These are phyloP conservation scores for Vitis hybrid DNA, from an alignment of 177 flowering plant genomes.

Conservation along the genomic window DNA sequence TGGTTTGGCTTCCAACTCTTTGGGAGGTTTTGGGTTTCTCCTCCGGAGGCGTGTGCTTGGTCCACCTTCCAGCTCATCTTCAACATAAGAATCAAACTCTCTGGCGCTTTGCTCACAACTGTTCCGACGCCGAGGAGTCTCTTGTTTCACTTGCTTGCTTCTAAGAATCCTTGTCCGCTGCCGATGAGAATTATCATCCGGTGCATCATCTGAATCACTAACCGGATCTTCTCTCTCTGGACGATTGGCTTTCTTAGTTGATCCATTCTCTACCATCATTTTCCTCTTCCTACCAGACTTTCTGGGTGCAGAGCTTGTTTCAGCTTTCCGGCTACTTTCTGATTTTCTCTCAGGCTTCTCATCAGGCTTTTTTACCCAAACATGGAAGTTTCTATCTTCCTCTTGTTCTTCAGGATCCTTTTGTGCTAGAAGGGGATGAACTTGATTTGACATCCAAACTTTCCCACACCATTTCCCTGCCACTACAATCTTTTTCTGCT, in stretches of 20 bases:
- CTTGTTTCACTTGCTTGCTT: conserved; percentile 28
- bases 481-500: conserved; percentile 61
- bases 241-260: conserved; percentile 36
- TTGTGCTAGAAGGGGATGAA: conserved; percentile 66
- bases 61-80: conserved; percentile 54
- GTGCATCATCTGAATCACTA: conserved; percentile 27
- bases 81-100: conserved; percentile 14
- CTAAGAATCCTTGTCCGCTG: conserved; percentile 24
- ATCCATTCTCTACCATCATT: conserved; percentile 24
- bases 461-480: conserved; percentile 99
- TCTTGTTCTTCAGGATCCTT: conserved; percentile 41
- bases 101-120: conserved; percentile 6
- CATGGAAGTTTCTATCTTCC: conserved; percentile 20
- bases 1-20: conserved; percentile 28
- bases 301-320: conserved; percentile 20
- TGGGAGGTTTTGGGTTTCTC: conserved; percentile 43
- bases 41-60: conserved; percentile 78
- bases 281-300: conserved; percentile 56
- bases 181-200: conserved; percentile 19
- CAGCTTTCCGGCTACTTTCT: conserved; percentile 17
- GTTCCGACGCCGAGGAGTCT: conserved; percentile 19
- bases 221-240: conserved; percentile 15
- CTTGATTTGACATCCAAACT: conserved; percentile 98
- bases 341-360: conserved; percentile 34
- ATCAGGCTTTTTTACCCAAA: conserved; percentile 23